Base-by-base conservation (phyloP, 2,329 filamentous ascomycete species). In the Penicillium sp. region DNA sequence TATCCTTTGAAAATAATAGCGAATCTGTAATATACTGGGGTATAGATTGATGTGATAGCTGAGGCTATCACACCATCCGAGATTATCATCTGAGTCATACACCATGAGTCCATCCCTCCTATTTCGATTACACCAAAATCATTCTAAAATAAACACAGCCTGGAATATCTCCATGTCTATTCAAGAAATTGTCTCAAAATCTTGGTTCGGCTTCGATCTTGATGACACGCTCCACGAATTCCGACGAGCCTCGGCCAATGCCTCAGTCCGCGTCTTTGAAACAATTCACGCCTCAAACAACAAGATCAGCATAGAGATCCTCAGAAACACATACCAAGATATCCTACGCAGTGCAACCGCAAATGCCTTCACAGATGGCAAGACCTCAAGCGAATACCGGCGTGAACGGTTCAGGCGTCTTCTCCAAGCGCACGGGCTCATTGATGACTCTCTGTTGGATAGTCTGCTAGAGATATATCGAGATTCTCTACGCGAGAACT, bases 191-290 rank as follows among this genome's bases (percentile, higher is more conserved):
- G 73, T 67, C 19, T 51, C 48, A 27, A 66, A 66, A 55, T 35
- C 52, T 1, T 81, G 78, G 77, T 72, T 79, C 38, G 77, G 75
- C 1, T 81, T 82, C 52, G 79, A 81, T 41, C 73, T 82, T 6
- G 79, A 82, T 55, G 79, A 81, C 60, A 81, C 79, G 0, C 67
- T 82, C 1, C 80, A 82, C 57, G 73, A 78, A 45, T 82, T 81
- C 49, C 77, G 77, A 49, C 69, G 62, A 19, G 76, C 76, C 12
- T 80, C 78, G 1, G 57, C 61, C 0, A 53, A 61, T 5, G 79
- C 79, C 2, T 74, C 72, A 1, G 54, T 60, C 0, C 39, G 60
- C 6, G 31, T 75, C 5, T 71, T 81, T 5, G 51, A 59, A 1
- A 38, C 49, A 6, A 72, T 81, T 15, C 61, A 65, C 8, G 27